Conservation (phyloP, 2,329 filamentous ascomycete genomes). For the Ascochyta lentis region DNA sequence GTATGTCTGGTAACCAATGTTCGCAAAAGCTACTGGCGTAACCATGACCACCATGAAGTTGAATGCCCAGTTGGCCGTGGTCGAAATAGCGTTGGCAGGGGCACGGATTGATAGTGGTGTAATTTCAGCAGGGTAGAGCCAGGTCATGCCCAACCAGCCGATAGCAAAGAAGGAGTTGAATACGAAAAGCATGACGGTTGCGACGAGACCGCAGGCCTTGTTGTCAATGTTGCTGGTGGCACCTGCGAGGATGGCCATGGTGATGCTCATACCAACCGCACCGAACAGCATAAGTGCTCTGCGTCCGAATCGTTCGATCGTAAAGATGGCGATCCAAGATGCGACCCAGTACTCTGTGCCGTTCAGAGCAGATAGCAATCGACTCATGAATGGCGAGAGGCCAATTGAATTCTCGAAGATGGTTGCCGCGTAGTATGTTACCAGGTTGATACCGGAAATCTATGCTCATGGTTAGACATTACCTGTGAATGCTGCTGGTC, state of each 20-base stretch:
- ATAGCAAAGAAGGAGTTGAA: conserved; percentile 92
- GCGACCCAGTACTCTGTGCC: conserved; percentile 52
- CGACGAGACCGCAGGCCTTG: conserved; percentile 44
- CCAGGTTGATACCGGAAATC: conserved; percentile 47
- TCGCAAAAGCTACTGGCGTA: conserved; percentile 65
- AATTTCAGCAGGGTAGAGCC: conserved; percentile 71
- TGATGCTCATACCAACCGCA: conserved; percentile 44
- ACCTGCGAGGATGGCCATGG: conserved; percentile 46
- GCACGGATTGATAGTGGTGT: conserved; percentile 88
- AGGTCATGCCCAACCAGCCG: conserved; percentile 80
- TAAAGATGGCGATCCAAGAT: conserved; percentile 52
- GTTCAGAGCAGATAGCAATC: conserved; percentile 50
- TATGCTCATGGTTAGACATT: conserved; percentile 58
- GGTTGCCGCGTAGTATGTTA: conserved; percentile 53
- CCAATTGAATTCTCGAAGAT: conserved; percentile 54
- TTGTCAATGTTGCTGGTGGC: conserved; percentile 38
- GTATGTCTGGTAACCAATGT: conserved; percentile 63
- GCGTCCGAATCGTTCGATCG: conserved; percentile 49
- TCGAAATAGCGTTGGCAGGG: conserved; percentile 84
- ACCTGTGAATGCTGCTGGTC: background rate
- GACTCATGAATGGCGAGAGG: conserved; percentile 43
- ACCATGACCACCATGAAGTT: conserved; percentile 72
- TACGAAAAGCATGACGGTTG: conserved; percentile 85
- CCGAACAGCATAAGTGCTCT: conserved; percentile 50
- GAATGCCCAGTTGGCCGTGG: conserved; percentile 64